Evolutionary conservation across 345 rosid genomes (phyloP).

Genomic region (Citrus mangshanensis): DNA sequence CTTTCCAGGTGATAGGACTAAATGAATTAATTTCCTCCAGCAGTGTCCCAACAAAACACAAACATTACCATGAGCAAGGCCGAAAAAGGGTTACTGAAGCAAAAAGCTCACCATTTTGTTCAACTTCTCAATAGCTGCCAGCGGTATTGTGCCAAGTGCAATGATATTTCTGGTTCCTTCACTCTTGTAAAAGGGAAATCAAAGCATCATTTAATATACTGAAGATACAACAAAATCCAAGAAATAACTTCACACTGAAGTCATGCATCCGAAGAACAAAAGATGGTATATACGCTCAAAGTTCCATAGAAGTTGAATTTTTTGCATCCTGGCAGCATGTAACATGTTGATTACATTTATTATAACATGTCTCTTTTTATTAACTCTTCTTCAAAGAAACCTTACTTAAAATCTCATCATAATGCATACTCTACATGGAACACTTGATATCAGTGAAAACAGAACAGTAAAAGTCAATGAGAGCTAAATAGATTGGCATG

Average conservation of each 20-base stretch:
- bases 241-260: neutral
- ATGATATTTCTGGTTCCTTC: conserved; percentile 73
- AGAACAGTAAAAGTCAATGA: neutral
- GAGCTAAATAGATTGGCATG: conserved; percentile 2
- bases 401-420: conserved; percentile 1
- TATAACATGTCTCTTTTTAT: neutral
- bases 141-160: conserved; percentile 80
- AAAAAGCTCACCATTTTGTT: conserved; percentile 64
- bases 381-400: neutral
- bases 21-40: neutral
- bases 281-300: neutral
- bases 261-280: neutral
- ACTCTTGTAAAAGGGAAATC: conserved; percentile 47
- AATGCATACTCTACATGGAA: neutral
- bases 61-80: neutral
- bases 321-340: neutral
- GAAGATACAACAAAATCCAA: neutral
- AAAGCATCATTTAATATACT: conserved; percentile 2
- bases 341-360: neutral
- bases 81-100: neutral
- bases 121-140: conserved; percentile 88
- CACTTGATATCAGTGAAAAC: neutral
- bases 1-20: neutral
- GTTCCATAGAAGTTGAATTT: neutral
- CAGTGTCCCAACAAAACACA: conserved; percentile 8